Conservation (phyloP, 1,284 basidiomycete genomes). For the Takashimella tepidaria region DNA sequence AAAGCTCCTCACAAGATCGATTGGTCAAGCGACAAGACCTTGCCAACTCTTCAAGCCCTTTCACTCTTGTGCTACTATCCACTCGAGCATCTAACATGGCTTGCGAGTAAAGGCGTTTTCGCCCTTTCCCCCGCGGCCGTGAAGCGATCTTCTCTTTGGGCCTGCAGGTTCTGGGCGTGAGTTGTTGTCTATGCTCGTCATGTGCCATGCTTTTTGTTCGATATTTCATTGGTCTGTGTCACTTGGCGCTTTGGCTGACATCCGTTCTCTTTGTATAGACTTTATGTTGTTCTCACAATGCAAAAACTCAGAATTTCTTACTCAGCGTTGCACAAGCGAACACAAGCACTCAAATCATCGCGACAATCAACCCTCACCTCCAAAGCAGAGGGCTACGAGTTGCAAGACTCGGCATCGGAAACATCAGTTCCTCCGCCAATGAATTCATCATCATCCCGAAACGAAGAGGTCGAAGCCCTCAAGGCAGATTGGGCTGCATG, state of each 20-base stretch:
- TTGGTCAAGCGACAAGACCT: slow-evolving; percentile 19
- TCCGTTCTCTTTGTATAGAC: no score
- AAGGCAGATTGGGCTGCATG: slow-evolving; percentile 30
- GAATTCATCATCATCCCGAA: background rate
- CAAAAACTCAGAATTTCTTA: slow-evolving; percentile 28
- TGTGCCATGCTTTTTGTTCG: no score
- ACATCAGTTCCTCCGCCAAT: slow-evolving; percentile 2
- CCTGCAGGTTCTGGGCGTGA: slow-evolving; percentile 45
- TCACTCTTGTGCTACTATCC: slow-evolving; percentile 41
- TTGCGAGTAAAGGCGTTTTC: slow-evolving; percentile 39
- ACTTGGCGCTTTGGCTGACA: no score
- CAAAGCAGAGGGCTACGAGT: slow-evolving; percentile 37
- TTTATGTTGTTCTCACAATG: slow-evolving; percentile 39
- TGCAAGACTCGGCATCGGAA: slow-evolving; percentile 19
- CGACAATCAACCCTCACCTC: slow-evolving; percentile 15
- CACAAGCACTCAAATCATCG: slow-evolving; percentile 15
- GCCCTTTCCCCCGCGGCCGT: slow-evolving; percentile 21
- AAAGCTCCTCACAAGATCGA: slow-evolving; percentile 12
- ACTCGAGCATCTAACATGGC: slow-evolving; percentile 41
- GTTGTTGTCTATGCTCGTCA: no score
- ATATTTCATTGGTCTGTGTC: no score
- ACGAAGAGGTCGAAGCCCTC: slow-evolving; percentile 10
- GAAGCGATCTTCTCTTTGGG: slow-evolving; percentile 28
- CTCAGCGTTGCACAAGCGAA: slow-evolving; percentile 18
- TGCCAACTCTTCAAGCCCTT: slow-evolving; percentile 37